Conservation (phyloP, 2,329 filamentous ascomycete species). For the Microcera coccophila region DNA sequence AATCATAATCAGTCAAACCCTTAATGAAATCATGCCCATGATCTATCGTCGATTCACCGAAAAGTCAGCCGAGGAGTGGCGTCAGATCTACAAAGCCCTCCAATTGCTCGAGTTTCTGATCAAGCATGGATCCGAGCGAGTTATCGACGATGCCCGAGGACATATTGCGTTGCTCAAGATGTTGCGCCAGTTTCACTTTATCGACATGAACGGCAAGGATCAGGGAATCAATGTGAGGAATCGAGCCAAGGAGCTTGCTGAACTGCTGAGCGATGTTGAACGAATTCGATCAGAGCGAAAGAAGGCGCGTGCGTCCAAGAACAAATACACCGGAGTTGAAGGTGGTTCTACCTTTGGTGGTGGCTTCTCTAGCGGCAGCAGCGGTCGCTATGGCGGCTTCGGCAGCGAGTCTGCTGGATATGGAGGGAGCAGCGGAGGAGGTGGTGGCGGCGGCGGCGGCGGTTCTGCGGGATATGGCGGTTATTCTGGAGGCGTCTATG, state of each 20-base stretch:
- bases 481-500: conserved; percentile 74
- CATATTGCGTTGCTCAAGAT: conserved; percentile 96
- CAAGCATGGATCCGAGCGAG: conserved; percentile 95
- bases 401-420: conserved; percentile 79
- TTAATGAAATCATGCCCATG: conserved; percentile 99
- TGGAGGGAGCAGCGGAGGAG: conserved; percentile 45
- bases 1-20: conserved; percentile 65
- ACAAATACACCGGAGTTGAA: conserved; percentile 94
- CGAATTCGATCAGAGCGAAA: conserved; percentile 78
- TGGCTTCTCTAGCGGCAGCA: conserved; percentile 49
- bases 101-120: conserved; percentile 95
- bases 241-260: conserved; percentile 89
- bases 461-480: conserved; percentile 47
- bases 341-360: conserved; percentile 65
- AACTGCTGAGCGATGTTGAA: conserved; percentile 90
- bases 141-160: conserved; percentile 93
- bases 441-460: conserved; percentile 18
- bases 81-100: conserved; percentile 97
- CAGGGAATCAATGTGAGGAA: conserved; percentile 98
- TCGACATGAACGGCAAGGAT: conserved; percentile 94
- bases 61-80: conserved; percentile 96
- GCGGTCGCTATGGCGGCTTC: conserved; percentile 76
- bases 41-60: conserved; percentile 99
- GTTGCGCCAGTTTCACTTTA: conserved; percentile 97
- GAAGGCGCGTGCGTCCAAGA: conserved; percentile 84